These are phyloP conservation scores for Ceratonia siliqua DNA, from an alignment of 306 rosid genomes.

Conservation along the genomic window DNA sequence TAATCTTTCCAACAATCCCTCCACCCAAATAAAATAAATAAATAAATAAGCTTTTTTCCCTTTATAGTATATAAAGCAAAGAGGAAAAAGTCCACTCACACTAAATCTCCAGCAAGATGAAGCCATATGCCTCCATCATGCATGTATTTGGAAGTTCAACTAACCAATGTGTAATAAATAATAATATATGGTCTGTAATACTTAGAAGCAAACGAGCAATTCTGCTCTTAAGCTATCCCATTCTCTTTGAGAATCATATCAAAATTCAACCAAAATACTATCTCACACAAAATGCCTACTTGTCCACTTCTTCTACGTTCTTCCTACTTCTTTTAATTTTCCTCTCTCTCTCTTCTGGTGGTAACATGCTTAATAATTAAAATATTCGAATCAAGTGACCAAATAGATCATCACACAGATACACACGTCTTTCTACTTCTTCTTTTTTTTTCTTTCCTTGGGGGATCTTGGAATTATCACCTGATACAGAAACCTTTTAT, in stretches of 20 bases:
- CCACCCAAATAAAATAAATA: background rate
- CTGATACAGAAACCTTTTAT: background rate
- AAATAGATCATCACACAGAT: conserved; percentile 17
- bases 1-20: background rate
- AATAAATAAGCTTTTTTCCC: background rate
- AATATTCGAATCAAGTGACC: background rate
- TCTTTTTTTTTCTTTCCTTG: background rate
- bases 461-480: background rate
- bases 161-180: background rate
- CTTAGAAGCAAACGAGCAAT: conserved; percentile 14
- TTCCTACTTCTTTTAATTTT: background rate
- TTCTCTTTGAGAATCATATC: conserved; percentile 5
- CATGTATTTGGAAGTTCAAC: background rate
- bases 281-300: background rate
- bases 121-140: conserved; percentile 9
- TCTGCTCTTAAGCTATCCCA: background rate
- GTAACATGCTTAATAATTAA: background rate
- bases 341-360: background rate
- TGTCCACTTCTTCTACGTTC: background rate
- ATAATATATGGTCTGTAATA: background rate
- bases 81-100: background rate
- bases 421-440: background rate
- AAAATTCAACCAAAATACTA: conserved; percentile 3
- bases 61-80: conserved; percentile 13
- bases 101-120: background rate